These are phyloP conservation scores for Saccharomyces hybrid DNA, from an alignment of 1,139 yeast genomes.

Conservation along the genomic window DNA sequence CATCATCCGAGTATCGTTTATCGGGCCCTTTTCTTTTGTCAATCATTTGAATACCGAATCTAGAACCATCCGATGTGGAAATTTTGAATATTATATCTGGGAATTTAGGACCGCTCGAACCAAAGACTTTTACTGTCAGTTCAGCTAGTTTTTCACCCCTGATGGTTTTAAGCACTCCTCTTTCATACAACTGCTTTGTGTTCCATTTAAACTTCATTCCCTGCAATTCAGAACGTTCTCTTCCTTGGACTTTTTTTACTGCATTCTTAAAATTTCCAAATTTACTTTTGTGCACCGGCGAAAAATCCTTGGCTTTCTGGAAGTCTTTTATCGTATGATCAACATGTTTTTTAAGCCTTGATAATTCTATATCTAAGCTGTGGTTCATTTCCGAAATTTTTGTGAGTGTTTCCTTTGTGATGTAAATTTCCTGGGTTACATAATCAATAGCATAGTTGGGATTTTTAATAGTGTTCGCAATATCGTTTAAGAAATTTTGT, in stretches of 20 bases:
- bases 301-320: constrained; percentile 18
- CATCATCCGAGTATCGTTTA: constrained; percentile 16
- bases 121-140: constrained; percentile 35
- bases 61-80: constrained; percentile 49
- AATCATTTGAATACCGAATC: constrained; percentile 24
- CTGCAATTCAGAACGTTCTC: constrained; percentile 11
- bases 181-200: constrained; percentile 67
- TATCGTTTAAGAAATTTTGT: constrained; percentile 72
- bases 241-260: constrained; percentile 34
- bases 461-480: constrained; percentile 76
- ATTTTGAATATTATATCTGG: constrained; percentile 66
- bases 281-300: constrained; percentile 22
- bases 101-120: constrained; percentile 43
- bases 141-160: constrained; percentile 41
- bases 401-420: constrained; percentile 51
- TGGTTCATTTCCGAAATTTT: constrained; percentile 13
- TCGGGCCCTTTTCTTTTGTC: constrained; percentile 25
- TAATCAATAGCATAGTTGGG: constrained; percentile 62
- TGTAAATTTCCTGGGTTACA: constrained; percentile 53
- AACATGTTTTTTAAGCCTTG: constrained; percentile 10
- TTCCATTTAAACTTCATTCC: constrained; percentile 47
- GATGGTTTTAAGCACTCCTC: constrained; percentile 55
- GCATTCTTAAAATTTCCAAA: constrained; percentile 49
- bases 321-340: constrained; percentile 13
- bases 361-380: constrained; percentile 8